phyloP scores from a whole-genome alignment of 2,329 filamentous ascomycete genomes.

The Cladosporium sp. region DNA sequence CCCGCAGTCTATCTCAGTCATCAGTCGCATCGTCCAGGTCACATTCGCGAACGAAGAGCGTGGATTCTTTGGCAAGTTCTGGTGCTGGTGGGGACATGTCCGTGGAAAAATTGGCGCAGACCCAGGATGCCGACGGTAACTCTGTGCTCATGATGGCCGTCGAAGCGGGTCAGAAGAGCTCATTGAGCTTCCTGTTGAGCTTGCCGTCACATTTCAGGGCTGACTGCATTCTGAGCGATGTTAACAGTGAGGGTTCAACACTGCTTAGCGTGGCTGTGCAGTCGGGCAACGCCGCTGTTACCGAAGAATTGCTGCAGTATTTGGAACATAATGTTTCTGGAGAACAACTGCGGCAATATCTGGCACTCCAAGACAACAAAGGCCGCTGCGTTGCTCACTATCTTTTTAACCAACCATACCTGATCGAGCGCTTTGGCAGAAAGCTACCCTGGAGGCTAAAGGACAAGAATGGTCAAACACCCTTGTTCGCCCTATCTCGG shows the following conservation, averaged over 20 bases:
- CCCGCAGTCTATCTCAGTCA: conserved; percentile 75
- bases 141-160: conserved; percentile 63
- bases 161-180: conserved; percentile 59
- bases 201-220: conserved; percentile 71
- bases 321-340: conserved; percentile 54
- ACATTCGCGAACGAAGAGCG: conserved; percentile 71
- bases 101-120: conserved; percentile 70
- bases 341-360: conserved; percentile 59
- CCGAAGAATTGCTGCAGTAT: conserved; percentile 69
- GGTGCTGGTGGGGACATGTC: conserved; percentile 81
- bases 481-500: conserved; percentile 86
- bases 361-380: conserved; percentile 72
- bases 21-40: conserved; percentile 70
- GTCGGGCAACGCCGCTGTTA: conserved; percentile 67
- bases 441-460: conserved; percentile 83
- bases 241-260: conserved; percentile 85
- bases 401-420: conserved; percentile 79
- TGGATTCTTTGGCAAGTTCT: conserved; percentile 63
- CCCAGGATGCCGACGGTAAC: conserved; percentile 65
- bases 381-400: conserved; percentile 94
- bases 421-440: conserved; percentile 72
- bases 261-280: conserved; percentile 88
- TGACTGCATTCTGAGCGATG: conserved; percentile 69
- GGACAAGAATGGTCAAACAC: conserved; percentile 97
- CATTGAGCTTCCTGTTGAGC: conserved; percentile 74